Percentiles rank a stretch among this genome's conserved stretches.
Evolutionary conservation across 2,329 filamentous ascomycete species (phyloP).

Genomic region (Ceratocystis albifundus): DNA sequence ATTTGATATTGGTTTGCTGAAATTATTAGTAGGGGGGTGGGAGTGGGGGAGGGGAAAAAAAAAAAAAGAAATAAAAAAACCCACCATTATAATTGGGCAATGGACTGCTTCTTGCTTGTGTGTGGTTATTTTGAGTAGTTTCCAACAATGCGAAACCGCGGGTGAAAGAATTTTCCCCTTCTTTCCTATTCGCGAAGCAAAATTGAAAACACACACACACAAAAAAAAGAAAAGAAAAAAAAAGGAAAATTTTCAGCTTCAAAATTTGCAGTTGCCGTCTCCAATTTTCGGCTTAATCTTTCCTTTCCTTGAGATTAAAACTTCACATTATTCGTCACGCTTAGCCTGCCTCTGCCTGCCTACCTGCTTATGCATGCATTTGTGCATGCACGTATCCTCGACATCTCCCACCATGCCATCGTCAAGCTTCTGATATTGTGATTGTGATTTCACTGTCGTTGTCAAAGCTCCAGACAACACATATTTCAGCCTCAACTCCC

Average conservation of each 20-base stretch:
- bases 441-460: too few relatives aligned
- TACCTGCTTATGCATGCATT: not conserved
- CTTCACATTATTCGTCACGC: not conserved
- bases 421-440: too few relatives aligned
- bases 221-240: not conserved
- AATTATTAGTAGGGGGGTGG: too few relatives aligned
- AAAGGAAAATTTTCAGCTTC: slow-evolving; percentile 6
- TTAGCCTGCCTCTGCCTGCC: not conserved
- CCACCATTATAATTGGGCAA: too few relatives aligned
- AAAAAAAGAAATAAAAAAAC: too few relatives aligned
- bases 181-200: not conserved
- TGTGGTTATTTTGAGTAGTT: not conserved
- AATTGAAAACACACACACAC: too few relatives aligned
- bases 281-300: not conserved
- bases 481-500: too few relatives aligned
- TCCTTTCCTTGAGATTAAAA: not conserved
- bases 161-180: not conserved
- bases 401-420: too few relatives aligned
- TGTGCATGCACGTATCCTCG: not conserved
- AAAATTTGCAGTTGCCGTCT: not conserved
- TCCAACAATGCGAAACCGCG: not conserved
- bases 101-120: too few relatives aligned
- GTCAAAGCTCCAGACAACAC: too few relatives aligned
- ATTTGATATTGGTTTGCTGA: too few relatives aligned
- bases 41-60: too few relatives aligned